Percentiles rank a stretch among this genome's conserved stretches.
phyloP scores from a whole-genome alignment of 495 filamentous ascomycete species.

The Lasiosphaeria hispida region DNA sequence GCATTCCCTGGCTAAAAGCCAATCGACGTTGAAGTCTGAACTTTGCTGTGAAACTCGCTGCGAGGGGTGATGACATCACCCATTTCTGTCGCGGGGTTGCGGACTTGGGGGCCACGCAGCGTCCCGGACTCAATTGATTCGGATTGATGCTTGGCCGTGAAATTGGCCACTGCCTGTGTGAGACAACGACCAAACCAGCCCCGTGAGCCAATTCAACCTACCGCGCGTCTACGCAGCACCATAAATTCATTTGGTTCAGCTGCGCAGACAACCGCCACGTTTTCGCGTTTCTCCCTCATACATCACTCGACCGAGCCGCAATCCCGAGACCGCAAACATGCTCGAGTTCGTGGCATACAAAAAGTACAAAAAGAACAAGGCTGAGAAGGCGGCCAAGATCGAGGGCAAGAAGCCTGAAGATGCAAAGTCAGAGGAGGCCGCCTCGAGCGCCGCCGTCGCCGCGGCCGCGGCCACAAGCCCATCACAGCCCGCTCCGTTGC shows the following conservation, averaged over 20 bases:
- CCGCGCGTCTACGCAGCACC: neutral
- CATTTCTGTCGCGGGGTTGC: neutral
- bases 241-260: neutral
- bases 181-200: slow-evolving; percentile 4
- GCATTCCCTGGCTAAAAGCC: no score
- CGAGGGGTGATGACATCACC: slow-evolving; percentile 10
- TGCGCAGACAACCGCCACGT: slow-evolving; percentile 17
- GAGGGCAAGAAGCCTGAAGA: slow-evolving; percentile 24
- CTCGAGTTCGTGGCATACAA: slow-evolving; percentile 44
- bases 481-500: slow-evolving; percentile 24
- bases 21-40: no score
- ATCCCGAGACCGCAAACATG: slow-evolving; percentile 28
- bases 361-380: slow-evolving; percentile 45
- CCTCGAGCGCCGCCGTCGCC: neutral
- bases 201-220: neutral
- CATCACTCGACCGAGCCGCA: neutral
- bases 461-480: slow-evolving; percentile 5
- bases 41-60: no score
- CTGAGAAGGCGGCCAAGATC: slow-evolving; percentile 35
- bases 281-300: neutral
- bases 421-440: slow-evolving; percentile 18
- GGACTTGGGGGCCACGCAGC: slow-evolving; percentile 7
- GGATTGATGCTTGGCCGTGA: no score
- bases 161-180: slow-evolving; percentile 3
- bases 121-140: neutral